Base-by-base conservation (phyloP, 805 yeast species). In the Hanseniaspora lachancei region DNA sequence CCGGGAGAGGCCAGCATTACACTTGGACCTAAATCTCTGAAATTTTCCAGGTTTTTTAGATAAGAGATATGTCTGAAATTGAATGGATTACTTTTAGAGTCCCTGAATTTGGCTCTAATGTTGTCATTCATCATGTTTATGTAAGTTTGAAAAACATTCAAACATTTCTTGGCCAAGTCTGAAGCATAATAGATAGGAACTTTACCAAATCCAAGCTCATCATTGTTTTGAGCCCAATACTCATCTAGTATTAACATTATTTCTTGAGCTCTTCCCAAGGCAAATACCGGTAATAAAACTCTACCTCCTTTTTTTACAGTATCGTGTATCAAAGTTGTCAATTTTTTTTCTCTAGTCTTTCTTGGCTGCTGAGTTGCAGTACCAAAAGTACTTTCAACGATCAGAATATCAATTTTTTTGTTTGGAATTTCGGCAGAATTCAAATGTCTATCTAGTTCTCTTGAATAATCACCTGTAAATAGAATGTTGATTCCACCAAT, bases 1-100 rank as follows among this genome's bases (percentile, higher is more conserved):
- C 99, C 99, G 0, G 99, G 99, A 47, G 95, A 81, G 0, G 98
- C 98, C 38, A 93, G 78, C 69, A 93, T 89, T 21, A 93, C 97
- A 61, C 96, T 88, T 4, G 98, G 96, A 0, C 95, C 95, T 61
- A 88, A 77, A 68, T 93, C 98, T 63, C 89, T 95, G 65, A 93
- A 84, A 60, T 79, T 79, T 56, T 89, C 96, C 55, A 89, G 71
- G 60, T 81, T 83, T 58, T 85, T 80, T 48, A 93, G 77, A 61
- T 86, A 85, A 60, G 84, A 83, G 59, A 93, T 82, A 64, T 80
- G 85, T 66, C 86, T 86, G 71, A 93, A 91, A 58, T 84, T 83
- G 70, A 93, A 93, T 0, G 98, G 98, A 66, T 89, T 93, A 0
- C 86, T 76, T 58, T 84, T 81, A 13, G 89, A 81, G 61, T 84